Evolutionary conservation across 139 green algal species (phyloP).

Genomic region (Ettlia oleoabundans): DNA sequence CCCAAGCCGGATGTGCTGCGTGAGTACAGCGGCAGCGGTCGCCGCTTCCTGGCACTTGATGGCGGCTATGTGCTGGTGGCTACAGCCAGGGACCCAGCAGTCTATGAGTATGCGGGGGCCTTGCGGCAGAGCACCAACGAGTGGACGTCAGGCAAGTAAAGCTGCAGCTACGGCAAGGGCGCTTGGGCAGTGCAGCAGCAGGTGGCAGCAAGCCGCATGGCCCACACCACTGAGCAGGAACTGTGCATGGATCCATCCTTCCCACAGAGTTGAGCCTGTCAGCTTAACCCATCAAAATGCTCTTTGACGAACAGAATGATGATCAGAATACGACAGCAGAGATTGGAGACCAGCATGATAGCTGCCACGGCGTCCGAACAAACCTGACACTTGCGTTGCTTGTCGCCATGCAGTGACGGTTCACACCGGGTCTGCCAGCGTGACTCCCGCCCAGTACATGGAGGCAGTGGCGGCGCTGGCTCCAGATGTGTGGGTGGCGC

Average conservation of each 20-base stretch:
- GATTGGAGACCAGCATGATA: too few relatives aligned
- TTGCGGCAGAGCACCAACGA: conserved; percentile 33
- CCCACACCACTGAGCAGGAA: too few relatives aligned
- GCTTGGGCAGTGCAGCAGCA: too few relatives aligned
- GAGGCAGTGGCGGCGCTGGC: conserved; percentile 50
- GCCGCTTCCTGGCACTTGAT: conserved; percentile 55
- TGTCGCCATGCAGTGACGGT: conserved; percentile 29
- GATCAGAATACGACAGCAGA: too few relatives aligned
- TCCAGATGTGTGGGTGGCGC: conserved; percentile 66
- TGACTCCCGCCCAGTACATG: conserved; percentile 61
- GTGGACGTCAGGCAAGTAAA: conserved; percentile 16
- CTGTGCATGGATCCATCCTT: too few relatives aligned
- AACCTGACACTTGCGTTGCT: background rate
- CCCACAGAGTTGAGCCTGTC: too few relatives aligned
- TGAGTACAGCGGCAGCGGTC: conserved; percentile 19
- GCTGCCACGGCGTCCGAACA: too few relatives aligned
- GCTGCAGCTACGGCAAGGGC: background rate
- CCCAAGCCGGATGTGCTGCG: conserved; percentile 51
- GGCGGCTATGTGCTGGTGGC: conserved; percentile 45
- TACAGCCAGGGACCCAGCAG: conserved; percentile 65
- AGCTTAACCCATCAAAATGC: too few relatives aligned
- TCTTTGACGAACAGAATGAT: too few relatives aligned
- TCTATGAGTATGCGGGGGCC: conserved; percentile 58
- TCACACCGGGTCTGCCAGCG: conserved; percentile 45
- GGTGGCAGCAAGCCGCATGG: too few relatives aligned